These are phyloP conservation scores for Ascobolus immersus DNA, from an alignment of 495 filamentous ascomycete genomes.

Conservation along the genomic window DNA sequence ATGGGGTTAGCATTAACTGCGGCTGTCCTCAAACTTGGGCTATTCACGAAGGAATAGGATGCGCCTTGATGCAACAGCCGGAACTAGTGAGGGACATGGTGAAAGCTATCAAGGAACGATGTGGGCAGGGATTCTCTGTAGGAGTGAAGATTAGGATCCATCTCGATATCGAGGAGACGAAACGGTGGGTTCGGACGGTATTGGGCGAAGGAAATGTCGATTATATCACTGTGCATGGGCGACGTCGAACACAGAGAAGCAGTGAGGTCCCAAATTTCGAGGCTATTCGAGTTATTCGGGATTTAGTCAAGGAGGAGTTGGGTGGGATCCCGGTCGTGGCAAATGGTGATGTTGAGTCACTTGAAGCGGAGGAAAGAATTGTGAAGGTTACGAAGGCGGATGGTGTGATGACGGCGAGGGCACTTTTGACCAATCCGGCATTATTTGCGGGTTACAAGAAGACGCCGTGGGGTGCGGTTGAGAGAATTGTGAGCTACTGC, in stretches of 20 bases:
- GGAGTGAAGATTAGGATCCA: conserved; percentile 44
- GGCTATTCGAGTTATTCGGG: conserved; percentile 29
- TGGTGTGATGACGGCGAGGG: conserved; percentile 37
- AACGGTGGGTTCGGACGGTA: conserved; percentile 14
- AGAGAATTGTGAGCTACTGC: conserved; percentile 27
- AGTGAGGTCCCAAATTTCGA: conserved; percentile 31
- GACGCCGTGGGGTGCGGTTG: conserved; percentile 34
- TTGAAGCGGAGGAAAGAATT: conserved; percentile 17
- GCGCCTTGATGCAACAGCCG: conserved; percentile 33
- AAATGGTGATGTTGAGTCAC: conserved; percentile 36
- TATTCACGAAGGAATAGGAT: conserved; percentile 33
- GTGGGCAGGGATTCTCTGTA: conserved; percentile 20
- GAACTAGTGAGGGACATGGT: conserved; percentile 36
- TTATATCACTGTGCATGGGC: conserved; percentile 40
- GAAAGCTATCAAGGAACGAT: conserved; percentile 21
- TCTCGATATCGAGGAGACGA: conserved; percentile 26
- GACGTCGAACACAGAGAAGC: conserved; percentile 28
- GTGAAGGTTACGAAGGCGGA: conserved; percentile 14
- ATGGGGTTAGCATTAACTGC: conserved; percentile 42
- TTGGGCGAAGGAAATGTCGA: conserved; percentile 19
- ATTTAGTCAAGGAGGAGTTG: no score
- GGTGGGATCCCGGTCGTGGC: conserved; percentile 28
- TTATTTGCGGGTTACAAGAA: conserved; percentile 28
- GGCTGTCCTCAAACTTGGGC: conserved; percentile 48
- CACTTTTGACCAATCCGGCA: conserved; percentile 34